These are phyloP conservation scores for Magnolia kwangsiensis DNA, from an alignment of 164 flowering plant species.

Conservation along the genomic window DNA sequence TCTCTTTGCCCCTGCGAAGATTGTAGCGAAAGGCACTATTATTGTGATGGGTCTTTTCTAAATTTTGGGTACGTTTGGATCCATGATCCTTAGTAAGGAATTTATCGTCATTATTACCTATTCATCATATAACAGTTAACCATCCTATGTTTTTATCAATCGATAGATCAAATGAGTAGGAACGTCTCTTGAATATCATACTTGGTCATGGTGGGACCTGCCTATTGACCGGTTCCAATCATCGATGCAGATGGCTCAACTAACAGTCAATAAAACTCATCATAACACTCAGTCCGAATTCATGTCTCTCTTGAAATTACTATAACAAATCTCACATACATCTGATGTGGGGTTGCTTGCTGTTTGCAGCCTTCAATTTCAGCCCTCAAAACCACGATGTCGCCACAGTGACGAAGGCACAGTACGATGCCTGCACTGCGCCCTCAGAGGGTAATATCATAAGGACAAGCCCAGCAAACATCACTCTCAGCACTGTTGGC, in stretches of 20 bases:
- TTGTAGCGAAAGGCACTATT: not conserved
- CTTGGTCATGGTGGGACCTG: too few species aligned
- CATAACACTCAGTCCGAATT: not conserved
- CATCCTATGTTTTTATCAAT: too few species aligned
- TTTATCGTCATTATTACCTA: too few species aligned
- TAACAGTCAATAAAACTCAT: too few species aligned
- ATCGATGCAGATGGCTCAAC: too few species aligned
- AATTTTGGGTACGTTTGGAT: not conserved
- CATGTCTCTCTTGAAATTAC: not conserved
- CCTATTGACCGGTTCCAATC: too few species aligned
- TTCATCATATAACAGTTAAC: too few species aligned
- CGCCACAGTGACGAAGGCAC: slow-evolving; percentile 25
- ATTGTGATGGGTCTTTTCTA: not conserved
- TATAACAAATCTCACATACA: not conserved
- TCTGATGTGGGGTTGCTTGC: not conserved
- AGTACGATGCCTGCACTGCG: slow-evolving; percentile 23
- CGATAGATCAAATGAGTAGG: too few species aligned
- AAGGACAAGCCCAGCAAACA: slow-evolving; percentile 16
- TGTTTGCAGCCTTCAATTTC: slow-evolving; percentile 32
- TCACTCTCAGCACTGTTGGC: slow-evolving; percentile 22
- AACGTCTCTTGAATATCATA: too few species aligned
- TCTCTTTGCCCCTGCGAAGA: not conserved
- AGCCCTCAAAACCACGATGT: slow-evolving; percentile 23
- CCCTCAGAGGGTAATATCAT: slow-evolving; percentile 3
- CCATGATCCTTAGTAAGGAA: too few species aligned